Evolutionary conservation across 1,284 basidiomycete species (phyloP).

Genomic region (Microbotryum violaceum): DNA sequence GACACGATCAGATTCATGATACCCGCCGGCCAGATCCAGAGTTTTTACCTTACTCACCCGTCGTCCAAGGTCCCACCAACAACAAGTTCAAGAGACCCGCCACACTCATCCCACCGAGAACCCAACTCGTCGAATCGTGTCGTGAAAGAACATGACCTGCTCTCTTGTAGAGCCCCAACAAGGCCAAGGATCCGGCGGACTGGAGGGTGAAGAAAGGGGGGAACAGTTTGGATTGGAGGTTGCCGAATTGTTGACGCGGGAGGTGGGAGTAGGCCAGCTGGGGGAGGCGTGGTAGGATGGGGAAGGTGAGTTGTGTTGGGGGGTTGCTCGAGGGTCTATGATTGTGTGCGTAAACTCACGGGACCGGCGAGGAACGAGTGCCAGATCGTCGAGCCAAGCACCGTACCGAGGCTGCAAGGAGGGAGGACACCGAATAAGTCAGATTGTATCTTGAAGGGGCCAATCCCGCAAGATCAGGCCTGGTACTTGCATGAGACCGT

Average conservation of each 20-base stretch:
- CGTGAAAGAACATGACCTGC: constrained; percentile 11
- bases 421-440: no score
- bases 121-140: constrained; percentile 17
- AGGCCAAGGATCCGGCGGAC: constrained; percentile 1
- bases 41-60: constrained; percentile 8
- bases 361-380: constrained; percentile 22
- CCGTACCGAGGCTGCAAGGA: constrained; percentile 11
- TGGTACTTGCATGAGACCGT: no score
- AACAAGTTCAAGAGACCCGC: constrained; percentile 23
- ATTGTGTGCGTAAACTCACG: neutral
- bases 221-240: constrained; percentile 31
- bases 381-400: constrained; percentile 22
- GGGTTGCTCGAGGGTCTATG: no score
- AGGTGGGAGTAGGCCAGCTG: constrained; percentile 26
- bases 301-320: no score
- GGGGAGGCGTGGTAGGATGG: neutral
- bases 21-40: no score
- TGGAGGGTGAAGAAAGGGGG: constrained; percentile 27
- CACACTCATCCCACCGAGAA: constrained; percentile 16
- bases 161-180: constrained; percentile 17
- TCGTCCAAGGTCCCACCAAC: constrained; percentile 30
- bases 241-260: constrained; percentile 30
- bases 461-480: no score
- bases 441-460: no score
- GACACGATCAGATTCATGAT: no score